Percentiles rank a stretch among this genome's conserved stretches.
These are phyloP conservation scores for Apiotrichum domesticum DNA, from an alignment of 1,284 basidiomycete species.

Conservation along the genomic window DNA sequence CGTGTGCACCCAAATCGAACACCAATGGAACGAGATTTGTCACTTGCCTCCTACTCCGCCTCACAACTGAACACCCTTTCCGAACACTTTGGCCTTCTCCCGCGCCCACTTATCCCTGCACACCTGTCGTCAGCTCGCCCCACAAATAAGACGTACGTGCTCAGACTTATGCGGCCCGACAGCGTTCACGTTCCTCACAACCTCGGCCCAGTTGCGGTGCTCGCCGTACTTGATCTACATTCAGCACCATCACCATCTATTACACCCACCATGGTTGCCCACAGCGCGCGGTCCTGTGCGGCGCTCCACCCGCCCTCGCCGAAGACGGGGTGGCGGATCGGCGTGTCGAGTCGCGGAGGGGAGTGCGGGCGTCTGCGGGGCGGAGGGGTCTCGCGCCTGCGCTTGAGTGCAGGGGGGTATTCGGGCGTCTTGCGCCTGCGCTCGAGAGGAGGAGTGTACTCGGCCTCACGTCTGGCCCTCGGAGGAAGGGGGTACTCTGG, in stretches of 20 bases:
- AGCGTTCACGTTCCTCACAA: neutral
- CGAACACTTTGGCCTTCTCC: neutral
- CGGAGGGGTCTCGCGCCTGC: neutral
- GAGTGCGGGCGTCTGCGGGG: neutral
- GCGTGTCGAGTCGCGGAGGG: neutral
- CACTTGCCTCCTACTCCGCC: too few species aligned
- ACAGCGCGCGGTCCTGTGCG: neutral
- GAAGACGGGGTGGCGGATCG: neutral
- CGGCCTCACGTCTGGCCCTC: too few species aligned
- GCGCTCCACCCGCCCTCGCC: neutral
- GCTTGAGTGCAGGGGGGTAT: too few species aligned
- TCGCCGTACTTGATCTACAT: constrained; percentile 1
- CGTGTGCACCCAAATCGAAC: too few species aligned
- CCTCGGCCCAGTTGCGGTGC: constrained; percentile 1
- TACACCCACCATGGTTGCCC: neutral
- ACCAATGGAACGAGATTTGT: too few species aligned
- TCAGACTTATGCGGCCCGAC: neutral
- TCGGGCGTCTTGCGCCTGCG: too few species aligned
- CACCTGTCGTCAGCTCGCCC: neutral
- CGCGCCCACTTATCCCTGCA: constrained; percentile 4
- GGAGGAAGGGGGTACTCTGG: too few species aligned
- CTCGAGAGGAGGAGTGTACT: too few species aligned
- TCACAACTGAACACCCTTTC: neutral
- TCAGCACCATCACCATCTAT: neutral
- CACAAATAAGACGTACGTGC: neutral